Base-by-base conservation (phyloP, 2,329 filamentous ascomycete genomes). In the Tolypocladium ophioglossoides region DNA sequence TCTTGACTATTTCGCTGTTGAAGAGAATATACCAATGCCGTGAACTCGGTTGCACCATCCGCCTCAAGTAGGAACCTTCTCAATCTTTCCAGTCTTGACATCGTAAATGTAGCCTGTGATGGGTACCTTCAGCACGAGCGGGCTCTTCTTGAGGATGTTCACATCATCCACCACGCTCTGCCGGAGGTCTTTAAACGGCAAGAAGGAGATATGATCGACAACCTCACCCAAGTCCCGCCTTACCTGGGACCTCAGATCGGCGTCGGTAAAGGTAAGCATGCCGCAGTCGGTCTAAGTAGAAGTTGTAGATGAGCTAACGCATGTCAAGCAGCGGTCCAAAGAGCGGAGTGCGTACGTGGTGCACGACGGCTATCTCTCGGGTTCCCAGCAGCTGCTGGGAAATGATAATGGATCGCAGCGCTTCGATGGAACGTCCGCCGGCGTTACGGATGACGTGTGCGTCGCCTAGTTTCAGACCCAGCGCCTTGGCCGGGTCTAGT, bases 361-460 rank as follows among this genome's bases (percentile, higher is more conserved):
- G 89, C 62, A 91, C 75, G 27, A 91, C 66, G 20, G 91, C 68
- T 51, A 94, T 84, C 68, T 1, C 78, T 1, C 78, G 76, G 0
- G 89, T 94, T 10, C 85, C 87, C 0, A 94, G 78, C 9, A 92
- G 75, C 66, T 92, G 87, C 70, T 94, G 78, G 0, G 86, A 91
- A 63, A 94, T 89, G 57, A 92, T 69, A 54, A 94, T 78, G 22
- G 83, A 88, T 51, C 89, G 84, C 9, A 91, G 75, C 0, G 84
- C 86, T 54, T 92, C 88, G 39, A 75, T 71, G 1, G 81, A 84
- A 18, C 78, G 83, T 1, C 75, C 87, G 3, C 85, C 85, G 11
- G 84, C 86, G 59, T 91, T 91, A 55, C 87, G 82, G 56, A 91
- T 85, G 35, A 91, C 81, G 68, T 94, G 88, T 0, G 88, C 89